phyloP scores from a whole-genome alignment of 805 yeast genomes.

The Schwanniomyces sp. region DNA sequence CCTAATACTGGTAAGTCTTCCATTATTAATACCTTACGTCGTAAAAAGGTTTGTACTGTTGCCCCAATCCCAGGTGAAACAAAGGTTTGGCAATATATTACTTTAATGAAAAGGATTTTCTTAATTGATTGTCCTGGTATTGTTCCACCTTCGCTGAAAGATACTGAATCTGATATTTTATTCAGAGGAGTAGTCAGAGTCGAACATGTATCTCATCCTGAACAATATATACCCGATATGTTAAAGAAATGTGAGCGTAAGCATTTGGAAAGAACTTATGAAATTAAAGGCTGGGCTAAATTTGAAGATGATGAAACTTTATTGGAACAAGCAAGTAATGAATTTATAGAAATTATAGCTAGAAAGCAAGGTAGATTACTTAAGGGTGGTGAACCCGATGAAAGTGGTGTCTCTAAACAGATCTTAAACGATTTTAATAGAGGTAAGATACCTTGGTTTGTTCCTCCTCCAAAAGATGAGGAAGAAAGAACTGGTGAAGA shows the following conservation, averaged over 20 bases:
- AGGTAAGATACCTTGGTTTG: slow-evolving; percentile 98
- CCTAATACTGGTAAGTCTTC: slow-evolving; percentile 99
- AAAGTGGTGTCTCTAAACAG: slow-evolving; percentile 85
- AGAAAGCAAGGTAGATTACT: slow-evolving; percentile 89
- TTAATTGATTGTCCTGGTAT: slow-evolving; percentile 98
- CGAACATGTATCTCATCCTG: slow-evolving; percentile 95
- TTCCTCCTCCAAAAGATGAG: slow-evolving; percentile 81
- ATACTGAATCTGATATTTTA: slow-evolving; percentile 85
- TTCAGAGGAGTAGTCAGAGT: slow-evolving; percentile 98
- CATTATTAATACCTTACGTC: slow-evolving; percentile 87
- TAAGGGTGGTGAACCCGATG: slow-evolving; percentile 98
- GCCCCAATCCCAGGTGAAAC: slow-evolving; percentile 99
- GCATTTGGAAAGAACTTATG: slow-evolving; percentile 94
- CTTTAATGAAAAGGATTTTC: slow-evolving; percentile 93
- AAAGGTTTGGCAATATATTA: slow-evolving; percentile 98
- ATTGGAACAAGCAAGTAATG: slow-evolving; percentile 46
- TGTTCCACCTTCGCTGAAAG: slow-evolving; percentile 92
- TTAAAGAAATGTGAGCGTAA: slow-evolving; percentile 81
- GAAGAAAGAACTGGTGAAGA: slow-evolving; percentile 59
- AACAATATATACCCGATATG: slow-evolving; percentile 89
- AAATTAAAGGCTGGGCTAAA: slow-evolving; percentile 80
- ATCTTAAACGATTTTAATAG: slow-evolving; percentile 92
- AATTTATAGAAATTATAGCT: slow-evolving; percentile 87
- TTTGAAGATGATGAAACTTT: slow-evolving; percentile 49
- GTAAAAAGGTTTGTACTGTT: slow-evolving; percentile 93